Conservation (phyloP, 78 protist species). For the Dictyostelium citrinum region DNA sequence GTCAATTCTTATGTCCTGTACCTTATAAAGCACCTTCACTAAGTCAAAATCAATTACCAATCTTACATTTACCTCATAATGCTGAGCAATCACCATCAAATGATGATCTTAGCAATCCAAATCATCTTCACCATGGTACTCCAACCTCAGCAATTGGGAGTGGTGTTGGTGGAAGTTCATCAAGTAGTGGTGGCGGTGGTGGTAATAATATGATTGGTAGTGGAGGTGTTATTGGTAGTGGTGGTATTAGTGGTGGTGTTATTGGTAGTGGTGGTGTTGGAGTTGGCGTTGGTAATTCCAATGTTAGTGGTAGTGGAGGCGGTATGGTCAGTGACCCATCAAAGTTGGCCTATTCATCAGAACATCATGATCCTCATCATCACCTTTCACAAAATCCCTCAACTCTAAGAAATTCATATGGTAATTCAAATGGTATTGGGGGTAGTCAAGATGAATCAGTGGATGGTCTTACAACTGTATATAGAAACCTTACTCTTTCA, state of each 20-base stretch:
- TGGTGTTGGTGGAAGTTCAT: neutral
- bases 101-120: neutral
- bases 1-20: slow-evolving; percentile 25
- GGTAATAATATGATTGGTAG: neutral
- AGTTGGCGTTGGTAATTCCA: neutral
- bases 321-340: neutral
- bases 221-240: neutral
- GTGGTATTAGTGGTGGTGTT: neutral
- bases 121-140: slow-evolving; percentile 4
- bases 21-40: slow-evolving; percentile 74
- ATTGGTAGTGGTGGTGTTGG: neutral
- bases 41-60: slow-evolving; percentile 15
- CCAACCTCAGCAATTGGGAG: neutral
- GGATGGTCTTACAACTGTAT: slow-evolving; percentile 38
- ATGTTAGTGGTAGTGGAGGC: neutral
- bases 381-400: neutral
- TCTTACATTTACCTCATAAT: neutral
- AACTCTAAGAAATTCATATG: neutral
- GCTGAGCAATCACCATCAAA: neutral
- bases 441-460: slow-evolving; percentile 12
- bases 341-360: neutral
- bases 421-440: neutral
- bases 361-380: neutral
- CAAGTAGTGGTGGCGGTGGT: neutral
- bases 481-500: slow-evolving; percentile 37